Evolutionary conservation across 768 basidiomycete species (phyloP), one percentile per base, ranked within the genome.

Genomic region (Termitomyces sp.): DNA sequence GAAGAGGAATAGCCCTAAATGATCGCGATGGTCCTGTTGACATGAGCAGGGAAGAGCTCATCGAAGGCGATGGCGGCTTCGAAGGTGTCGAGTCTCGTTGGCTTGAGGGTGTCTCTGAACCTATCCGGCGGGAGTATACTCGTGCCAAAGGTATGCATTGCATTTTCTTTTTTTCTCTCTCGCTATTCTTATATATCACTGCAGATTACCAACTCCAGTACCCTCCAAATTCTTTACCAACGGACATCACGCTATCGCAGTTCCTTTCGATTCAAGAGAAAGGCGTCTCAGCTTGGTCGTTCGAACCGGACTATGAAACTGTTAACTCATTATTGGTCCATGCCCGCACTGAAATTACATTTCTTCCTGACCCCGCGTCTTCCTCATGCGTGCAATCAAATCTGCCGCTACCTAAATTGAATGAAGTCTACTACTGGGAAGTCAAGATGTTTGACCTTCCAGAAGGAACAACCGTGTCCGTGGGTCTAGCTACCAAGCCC

Each of bases 341-440:
- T 64, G 86, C 91, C 21, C 86, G 97, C 49, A 99, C 97, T 0
- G 97, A 99, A 73, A 89, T 99, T 64, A 97, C 95, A 6, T 99
- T 99, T 74, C 87, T 99, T 58, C 87, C 91, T n/a, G 89, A 95
- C 67, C 95, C 97, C 23, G 88, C 91, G 31, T 93, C 94, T 19
- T 89, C 92, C 2, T 95, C 96, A 12, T 92, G 84, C 58, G 97
- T 99, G 10, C 93, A 98, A 75, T 96, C 94, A 50, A 99, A 98
- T 69, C 78, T 99, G 10, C 97, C 97, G 2, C 76, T 99, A 3
- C 97, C 97, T 12, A 98, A 98, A 68, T 78, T 98, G 50, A 99
- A 99, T 73, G 97, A 98, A 70, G 94, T 98, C 12, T 99, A 99
- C 69, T 99, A 99, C 69, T 99, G 92, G 91, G 97, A 99, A 69